Evolutionary conservation across 768 basidiomycete species (phyloP).

Genomic region (Rhodosporidiobolus odoratus): DNA sequence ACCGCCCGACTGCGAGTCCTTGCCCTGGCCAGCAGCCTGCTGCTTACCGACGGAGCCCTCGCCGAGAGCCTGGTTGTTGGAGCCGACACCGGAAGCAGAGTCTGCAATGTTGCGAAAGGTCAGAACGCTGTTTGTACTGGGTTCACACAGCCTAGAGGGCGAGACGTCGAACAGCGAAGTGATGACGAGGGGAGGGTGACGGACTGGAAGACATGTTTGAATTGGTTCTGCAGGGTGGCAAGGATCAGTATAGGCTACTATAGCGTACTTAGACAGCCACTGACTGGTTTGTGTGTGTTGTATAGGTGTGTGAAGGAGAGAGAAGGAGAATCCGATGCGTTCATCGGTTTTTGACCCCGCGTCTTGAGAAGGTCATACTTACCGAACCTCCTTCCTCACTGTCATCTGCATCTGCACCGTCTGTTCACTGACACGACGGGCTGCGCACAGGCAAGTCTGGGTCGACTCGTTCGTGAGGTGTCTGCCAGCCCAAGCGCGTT

Average conservation of each 20-base stretch:
- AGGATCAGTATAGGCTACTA: neutral
- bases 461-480: too few species aligned
- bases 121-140: neutral
- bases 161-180: neutral
- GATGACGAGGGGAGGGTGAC: neutral
- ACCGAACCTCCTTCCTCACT: too few species aligned
- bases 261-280: neutral
- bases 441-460: too few species aligned
- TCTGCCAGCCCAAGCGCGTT: too few species aligned
- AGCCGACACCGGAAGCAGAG: conserved; percentile 23
- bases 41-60: conserved; percentile 23
- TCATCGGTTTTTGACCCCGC: too few species aligned
- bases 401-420: too few species aligned
- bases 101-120: neutral
- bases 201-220: conserved; percentile 27
- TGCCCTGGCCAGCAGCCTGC: conserved; percentile 4
- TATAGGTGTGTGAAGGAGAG: neutral
- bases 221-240: neutral
- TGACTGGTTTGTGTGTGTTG: neutral
- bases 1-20: conserved; percentile 14
- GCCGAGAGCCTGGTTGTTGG: conserved; percentile 12
- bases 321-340: too few species aligned
- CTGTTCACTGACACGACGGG: too few species aligned
- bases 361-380: too few species aligned
- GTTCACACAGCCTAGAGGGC: neutral